Conservation (phyloP, 805 yeast genomes). For the Isabelozyma gotoi region DNA sequence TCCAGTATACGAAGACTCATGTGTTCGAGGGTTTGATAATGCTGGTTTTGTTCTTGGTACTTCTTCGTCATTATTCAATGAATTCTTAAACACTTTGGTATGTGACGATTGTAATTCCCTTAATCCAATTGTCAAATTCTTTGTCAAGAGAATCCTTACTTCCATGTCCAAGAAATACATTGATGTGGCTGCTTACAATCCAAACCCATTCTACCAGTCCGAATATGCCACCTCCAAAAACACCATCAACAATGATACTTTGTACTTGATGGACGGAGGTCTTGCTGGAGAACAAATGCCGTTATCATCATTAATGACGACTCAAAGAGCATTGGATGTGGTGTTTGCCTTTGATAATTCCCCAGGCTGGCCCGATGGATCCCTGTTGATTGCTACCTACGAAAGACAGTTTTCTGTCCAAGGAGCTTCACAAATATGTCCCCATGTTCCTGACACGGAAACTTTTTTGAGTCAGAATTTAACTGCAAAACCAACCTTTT, state of each 20-base stretch:
- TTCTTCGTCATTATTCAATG: slow-evolving; percentile 39
- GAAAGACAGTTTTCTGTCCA: slow-evolving; percentile 33
- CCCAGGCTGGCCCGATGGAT: slow-evolving; percentile 35
- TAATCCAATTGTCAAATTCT: slow-evolving; percentile 21
- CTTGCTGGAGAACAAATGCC: slow-evolving; percentile 37
- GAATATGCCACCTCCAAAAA: slow-evolving; percentile 26
- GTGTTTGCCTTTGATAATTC: slow-evolving; percentile 37
- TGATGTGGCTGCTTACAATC: slow-evolving; percentile 35
- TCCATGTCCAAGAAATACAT: slow-evolving; percentile 20
- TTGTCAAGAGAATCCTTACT: slow-evolving; percentile 22
- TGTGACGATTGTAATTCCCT: slow-evolving; percentile 31
- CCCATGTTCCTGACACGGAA: slow-evolving; percentile 35
- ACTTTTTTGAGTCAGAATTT: slow-evolving; percentile 33
- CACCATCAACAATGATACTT: slow-evolving; percentile 26
- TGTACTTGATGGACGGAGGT: slow-evolving; percentile 41
- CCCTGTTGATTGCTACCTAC: slow-evolving; percentile 29
- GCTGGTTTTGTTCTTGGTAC: slow-evolving; percentile 40
- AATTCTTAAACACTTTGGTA: slow-evolving; percentile 31
- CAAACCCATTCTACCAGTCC: slow-evolving; percentile 37
- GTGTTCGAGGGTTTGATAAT: slow-evolving; percentile 38
- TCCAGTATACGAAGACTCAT: slow-evolving; percentile 18
- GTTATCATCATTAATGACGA: slow-evolving; percentile 29
- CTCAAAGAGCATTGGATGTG: slow-evolving; percentile 34
- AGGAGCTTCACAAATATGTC: slow-evolving; percentile 32
- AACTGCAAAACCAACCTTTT: slow-evolving; percentile 40